Evolutionary conservation across 2,329 filamentous ascomycete species (phyloP).

Genomic region (Aaosphaeria arxii): DNA sequence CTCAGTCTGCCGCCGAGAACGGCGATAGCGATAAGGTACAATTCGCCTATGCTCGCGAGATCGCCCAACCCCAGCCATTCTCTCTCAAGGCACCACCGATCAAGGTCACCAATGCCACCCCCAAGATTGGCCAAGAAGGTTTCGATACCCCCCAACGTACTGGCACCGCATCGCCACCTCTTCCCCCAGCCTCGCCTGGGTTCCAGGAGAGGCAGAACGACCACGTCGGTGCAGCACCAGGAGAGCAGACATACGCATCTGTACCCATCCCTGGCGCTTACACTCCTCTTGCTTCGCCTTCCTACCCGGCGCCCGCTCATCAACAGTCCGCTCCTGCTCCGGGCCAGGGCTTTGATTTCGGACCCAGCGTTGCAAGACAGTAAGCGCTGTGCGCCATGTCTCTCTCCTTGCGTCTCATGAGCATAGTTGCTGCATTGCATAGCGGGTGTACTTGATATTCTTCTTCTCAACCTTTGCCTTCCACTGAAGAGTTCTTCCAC

Average conservation of each 20-base stretch:
- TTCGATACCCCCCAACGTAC: constrained; percentile 50
- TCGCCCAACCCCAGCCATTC: constrained; percentile 61
- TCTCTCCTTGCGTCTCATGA: background rate
- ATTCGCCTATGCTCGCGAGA: constrained; percentile 41
- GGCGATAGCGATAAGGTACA: constrained; percentile 44
- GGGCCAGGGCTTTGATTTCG: constrained; percentile 37
- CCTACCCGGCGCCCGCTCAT: constrained; percentile 29
- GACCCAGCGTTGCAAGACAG: constrained; percentile 21
- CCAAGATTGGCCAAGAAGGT: constrained; percentile 61
- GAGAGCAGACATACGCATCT: constrained; percentile 79
- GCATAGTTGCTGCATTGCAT: background rate
- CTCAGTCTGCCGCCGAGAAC: constrained; percentile 51
- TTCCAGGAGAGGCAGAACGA: constrained; percentile 53
- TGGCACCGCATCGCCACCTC: constrained; percentile 40
- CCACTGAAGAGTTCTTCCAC: background rate
- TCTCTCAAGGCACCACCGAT: constrained; percentile 80
- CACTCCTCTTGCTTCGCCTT: constrained; percentile 44
- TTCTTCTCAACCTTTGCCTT: background rate
- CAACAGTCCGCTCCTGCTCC: background rate
- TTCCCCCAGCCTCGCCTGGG: constrained; percentile 35
- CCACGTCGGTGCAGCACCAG: constrained; percentile 68
- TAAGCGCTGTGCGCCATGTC: background rate
- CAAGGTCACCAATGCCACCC: constrained; percentile 75
- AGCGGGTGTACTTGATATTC: background rate
- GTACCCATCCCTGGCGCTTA: constrained; percentile 91